phyloP scores from a whole-genome alignment of 2,329 filamentous ascomycete genomes.

The Chaetomiaceae sp. region DNA sequence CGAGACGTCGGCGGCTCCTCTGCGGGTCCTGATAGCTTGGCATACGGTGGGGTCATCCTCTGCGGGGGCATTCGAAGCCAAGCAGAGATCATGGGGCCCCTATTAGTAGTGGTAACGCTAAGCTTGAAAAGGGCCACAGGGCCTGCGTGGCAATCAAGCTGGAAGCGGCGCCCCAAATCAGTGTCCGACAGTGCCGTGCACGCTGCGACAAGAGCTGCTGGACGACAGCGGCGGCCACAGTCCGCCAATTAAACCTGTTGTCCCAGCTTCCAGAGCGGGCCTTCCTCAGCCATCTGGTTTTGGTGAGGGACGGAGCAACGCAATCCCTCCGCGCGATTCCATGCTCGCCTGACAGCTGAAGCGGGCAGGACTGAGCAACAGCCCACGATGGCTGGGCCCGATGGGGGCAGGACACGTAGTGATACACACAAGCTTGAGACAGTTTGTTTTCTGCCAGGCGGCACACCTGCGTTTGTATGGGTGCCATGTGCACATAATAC shows the following conservation, averaged over 20 bases:
- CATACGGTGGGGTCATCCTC: slow-evolving; percentile 9
- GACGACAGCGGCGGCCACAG: too few species aligned
- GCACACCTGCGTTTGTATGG: too few species aligned
- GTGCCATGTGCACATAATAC: too few species aligned
- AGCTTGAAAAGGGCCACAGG: slow-evolving; percentile 2
- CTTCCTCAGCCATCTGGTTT: background rate
- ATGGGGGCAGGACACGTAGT: slow-evolving; percentile 2
- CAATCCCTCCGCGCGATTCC: slow-evolving; percentile 7
- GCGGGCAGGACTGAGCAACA: too few species aligned
- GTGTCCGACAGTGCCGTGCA: background rate
- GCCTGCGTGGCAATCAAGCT: slow-evolving; percentile 3
- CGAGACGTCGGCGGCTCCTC: background rate
- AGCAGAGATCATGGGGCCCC: slow-evolving; percentile 15
- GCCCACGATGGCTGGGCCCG: too few species aligned
- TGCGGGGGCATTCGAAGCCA: slow-evolving; percentile 1
- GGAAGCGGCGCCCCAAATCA: slow-evolving; percentile 1
- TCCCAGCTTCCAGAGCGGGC: background rate
- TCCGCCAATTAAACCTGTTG: background rate
- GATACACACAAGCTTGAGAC: too few species aligned
- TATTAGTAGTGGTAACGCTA: slow-evolving; percentile 1
- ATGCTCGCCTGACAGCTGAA: too few species aligned
- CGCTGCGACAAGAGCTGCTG: too few species aligned
- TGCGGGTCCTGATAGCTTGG: background rate
- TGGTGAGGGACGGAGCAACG: background rate
- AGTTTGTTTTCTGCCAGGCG: too few species aligned